Percentiles rank a stretch among this genome's conserved stretches.
phyloP scores from a whole-genome alignment of 1,139 yeast genomes.

The Maudiozyma humilis region DNA sequence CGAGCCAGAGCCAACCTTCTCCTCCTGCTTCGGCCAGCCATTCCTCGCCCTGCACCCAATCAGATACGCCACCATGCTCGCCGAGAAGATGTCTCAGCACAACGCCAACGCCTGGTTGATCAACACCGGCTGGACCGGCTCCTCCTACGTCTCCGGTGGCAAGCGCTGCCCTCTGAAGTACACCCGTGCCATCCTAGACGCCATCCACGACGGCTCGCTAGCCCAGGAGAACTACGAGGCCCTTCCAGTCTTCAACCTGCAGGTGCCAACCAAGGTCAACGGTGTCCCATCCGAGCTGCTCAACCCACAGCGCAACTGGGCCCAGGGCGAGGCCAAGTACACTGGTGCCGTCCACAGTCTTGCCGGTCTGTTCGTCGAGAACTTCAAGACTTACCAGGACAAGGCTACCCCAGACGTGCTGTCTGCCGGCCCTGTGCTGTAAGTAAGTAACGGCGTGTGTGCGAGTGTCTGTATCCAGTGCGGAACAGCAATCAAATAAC shows the following conservation, averaged over 20 bases:
- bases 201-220: constrained; percentile 88
- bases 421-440: constrained; percentile 75
- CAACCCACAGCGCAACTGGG: constrained; percentile 85
- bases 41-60: constrained; percentile 97
- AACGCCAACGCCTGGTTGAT: constrained; percentile 92
- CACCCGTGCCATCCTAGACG: constrained; percentile 93
- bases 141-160: constrained; percentile 88
- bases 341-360: constrained; percentile 60
- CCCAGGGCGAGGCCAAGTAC: constrained; percentile 62
- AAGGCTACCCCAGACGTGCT: constrained; percentile 80
- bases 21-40: constrained; percentile 99
- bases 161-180: constrained; percentile 96
- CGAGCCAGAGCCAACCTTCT: constrained; percentile 96
- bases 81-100: constrained; percentile 84
- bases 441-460: too few relatives aligned
- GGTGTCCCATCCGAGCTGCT: constrained; percentile 78
- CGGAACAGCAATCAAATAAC: too few relatives aligned
- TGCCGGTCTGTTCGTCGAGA: constrained; percentile 73
- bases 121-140: constrained; percentile 98
- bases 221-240: constrained; percentile 72
- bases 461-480: too few relatives aligned
- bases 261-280: constrained; percentile 73
- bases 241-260: constrained; percentile 80
- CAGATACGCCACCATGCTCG: constrained; percentile 94
- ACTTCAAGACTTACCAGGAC: constrained; percentile 76